Percentiles rank a stretch among this genome's conserved stretches.
Evolutionary conservation across 306 rosid genomes (phyloP).

Genomic region (peach (Prunus persica)): DNA sequence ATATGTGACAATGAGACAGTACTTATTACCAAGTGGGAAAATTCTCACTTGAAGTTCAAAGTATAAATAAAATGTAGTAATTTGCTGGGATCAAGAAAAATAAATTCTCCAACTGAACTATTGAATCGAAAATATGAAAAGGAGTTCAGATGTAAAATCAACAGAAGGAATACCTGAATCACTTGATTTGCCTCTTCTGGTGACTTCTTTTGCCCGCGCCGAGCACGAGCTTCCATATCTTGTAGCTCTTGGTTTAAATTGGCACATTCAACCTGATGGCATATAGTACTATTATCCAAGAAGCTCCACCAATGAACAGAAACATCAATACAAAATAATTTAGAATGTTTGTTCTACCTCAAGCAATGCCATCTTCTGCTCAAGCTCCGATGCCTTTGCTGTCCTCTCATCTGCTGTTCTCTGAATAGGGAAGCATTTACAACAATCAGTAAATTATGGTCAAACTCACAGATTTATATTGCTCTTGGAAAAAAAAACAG

Average conservation of each 20-base stretch:
- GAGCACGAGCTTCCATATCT: constrained; percentile 85
- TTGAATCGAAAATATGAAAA: background rate
- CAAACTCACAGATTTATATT: background rate
- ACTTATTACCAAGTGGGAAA: background rate
- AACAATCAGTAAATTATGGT: constrained; percentile 23
- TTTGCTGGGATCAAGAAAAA: background rate
- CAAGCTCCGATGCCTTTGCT: constrained; percentile 85
- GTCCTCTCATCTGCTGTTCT: constrained; percentile 92
- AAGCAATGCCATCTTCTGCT: constrained; percentile 93
- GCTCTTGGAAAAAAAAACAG: background rate
- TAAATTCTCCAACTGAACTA: too few relatives aligned
- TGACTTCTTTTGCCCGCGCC: constrained; percentile 84
- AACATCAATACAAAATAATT: background rate
- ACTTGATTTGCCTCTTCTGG: constrained; percentile 93
- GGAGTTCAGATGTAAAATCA: background rate
- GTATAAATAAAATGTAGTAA: background rate
- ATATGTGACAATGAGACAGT: background rate
- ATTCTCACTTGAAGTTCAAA: background rate
- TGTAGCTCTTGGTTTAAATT: constrained; percentile 93
- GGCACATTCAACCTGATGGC: constrained; percentile 84
- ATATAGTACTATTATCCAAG: constrained; percentile 20
- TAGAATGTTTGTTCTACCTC: constrained; percentile 56
- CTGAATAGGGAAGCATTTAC: constrained; percentile 37
- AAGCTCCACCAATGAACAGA: constrained; percentile 10
- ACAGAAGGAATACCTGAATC: constrained; percentile 58